These are phyloP conservation scores for Scenedesmus sp. DNA, from an alignment of 163 green algal species.

Conservation along the genomic window DNA sequence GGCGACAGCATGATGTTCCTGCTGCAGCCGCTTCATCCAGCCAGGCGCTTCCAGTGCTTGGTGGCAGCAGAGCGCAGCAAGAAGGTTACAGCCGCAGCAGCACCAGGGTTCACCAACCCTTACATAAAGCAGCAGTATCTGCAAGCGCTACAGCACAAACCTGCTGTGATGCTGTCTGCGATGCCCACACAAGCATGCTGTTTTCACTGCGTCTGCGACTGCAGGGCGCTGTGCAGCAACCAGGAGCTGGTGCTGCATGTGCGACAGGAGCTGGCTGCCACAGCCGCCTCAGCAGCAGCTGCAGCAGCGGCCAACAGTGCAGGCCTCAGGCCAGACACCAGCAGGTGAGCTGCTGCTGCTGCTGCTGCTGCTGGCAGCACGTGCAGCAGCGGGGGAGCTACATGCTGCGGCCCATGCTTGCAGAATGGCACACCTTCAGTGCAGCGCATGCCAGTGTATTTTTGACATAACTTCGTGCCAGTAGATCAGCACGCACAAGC, in stretches of 20 bases:
- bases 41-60: neutral
- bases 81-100: neutral
- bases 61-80: neutral
- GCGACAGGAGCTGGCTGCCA: neutral
- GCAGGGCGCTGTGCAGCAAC: conserved; percentile 18
- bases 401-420: neutral
- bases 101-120: neutral
- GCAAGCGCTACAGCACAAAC: neutral
- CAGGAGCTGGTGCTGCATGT: conserved; percentile 15
- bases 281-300: neutral
- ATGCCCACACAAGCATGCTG: neutral
- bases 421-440: too few relatives aligned
- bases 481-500: too few relatives aligned
- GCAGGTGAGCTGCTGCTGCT: neutral
- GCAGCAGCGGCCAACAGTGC: neutral
- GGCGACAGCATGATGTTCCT: neutral
- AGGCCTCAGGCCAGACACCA: neutral
- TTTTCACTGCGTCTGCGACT: neutral
- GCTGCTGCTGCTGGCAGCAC: neutral
- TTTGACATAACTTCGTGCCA: too few relatives aligned
- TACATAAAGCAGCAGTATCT: neutral
- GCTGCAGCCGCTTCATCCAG: neutral
- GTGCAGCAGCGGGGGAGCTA: neutral
- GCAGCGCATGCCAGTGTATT: too few relatives aligned
- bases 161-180: too few relatives aligned